Evolutionary conservation across 768 basidiomycete species (phyloP).

Genomic region (Kwoniella heveanensis): DNA sequence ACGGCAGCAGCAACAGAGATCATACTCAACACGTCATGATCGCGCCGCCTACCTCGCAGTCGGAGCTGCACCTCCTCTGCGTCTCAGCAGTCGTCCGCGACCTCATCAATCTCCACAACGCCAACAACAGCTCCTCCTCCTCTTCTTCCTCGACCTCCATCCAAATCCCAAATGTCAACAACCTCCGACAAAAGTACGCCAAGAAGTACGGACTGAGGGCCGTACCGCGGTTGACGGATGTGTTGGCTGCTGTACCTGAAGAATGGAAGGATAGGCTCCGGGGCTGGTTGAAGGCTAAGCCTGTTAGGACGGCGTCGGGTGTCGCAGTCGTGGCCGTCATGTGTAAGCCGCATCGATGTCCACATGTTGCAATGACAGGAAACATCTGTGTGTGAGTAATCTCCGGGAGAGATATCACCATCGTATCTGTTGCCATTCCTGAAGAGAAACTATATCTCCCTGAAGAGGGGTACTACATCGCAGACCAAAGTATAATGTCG

Average conservation of each 20-base stretch:
- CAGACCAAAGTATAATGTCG: too few relatives aligned
- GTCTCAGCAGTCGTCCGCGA: slow-evolving; percentile 94
- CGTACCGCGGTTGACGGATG: slow-evolving; percentile 91
- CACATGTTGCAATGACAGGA: slow-evolving; percentile 99
- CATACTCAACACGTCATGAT: slow-evolving; percentile 35
- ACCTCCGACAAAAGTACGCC: slow-evolving; percentile 79
- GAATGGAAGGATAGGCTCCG: slow-evolving; percentile 90
- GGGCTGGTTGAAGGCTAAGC: slow-evolving; percentile 86
- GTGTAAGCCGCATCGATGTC: slow-evolving; percentile 99
- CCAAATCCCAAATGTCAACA: slow-evolving; percentile 82
- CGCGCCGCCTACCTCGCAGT: slow-evolving; percentile 65
- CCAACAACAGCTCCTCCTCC: slow-evolving; percentile 7
- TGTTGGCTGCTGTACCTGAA: slow-evolving; percentile 96
- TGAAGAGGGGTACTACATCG: too few relatives aligned
- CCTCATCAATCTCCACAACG: slow-evolving; percentile 64
- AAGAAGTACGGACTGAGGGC: slow-evolving; percentile 86
- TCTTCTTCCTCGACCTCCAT: slow-evolving; percentile 32
- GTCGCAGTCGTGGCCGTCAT: slow-evolving; percentile 99
- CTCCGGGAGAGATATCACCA: background rate
- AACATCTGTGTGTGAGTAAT: slow-evolving; percentile 91
- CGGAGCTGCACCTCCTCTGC: slow-evolving; percentile 83
- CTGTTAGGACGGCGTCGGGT: slow-evolving; percentile 94
- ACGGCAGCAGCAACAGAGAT: slow-evolving; percentile 1
- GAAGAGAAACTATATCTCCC: too few relatives aligned
- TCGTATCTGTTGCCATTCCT: too few relatives aligned